Evolutionary conservation across 257 asterid genomes (phyloP).

Genomic region (Fraxinus americana): DNA sequence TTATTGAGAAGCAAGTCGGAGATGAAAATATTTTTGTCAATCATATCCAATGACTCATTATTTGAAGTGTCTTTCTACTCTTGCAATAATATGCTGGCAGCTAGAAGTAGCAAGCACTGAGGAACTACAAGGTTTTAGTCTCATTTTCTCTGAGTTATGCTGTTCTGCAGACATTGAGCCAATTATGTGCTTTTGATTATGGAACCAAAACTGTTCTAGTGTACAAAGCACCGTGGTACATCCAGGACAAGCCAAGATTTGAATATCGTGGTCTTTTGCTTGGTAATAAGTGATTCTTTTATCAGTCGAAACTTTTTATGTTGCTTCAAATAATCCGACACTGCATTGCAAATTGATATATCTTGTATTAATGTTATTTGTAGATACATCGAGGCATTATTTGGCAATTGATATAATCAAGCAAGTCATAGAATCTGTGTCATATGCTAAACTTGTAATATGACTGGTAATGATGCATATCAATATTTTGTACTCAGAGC

Average conservation of each 20-base stretch:
- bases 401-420: slow-evolving; percentile 74
- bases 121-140: slow-evolving; percentile 9
- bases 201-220: slow-evolving; percentile 64
- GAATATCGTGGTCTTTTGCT: slow-evolving; percentile 78
- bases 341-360: slow-evolving; percentile 13
- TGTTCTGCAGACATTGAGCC: slow-evolving; percentile 75
- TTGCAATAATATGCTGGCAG: slow-evolving; percentile 7
- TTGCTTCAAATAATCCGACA: slow-evolving; percentile 6
- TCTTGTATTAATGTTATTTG: slow-evolving; percentile 26
- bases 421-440: slow-evolving; percentile 88
- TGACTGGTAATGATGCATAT: slow-evolving; percentile 79
- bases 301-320: slow-evolving; percentile 17
- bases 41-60: neutral
- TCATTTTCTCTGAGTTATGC: slow-evolving; percentile 26
- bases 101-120: slow-evolving; percentile 6
- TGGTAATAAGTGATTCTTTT: slow-evolving; percentile 49
- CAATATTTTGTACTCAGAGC: slow-evolving; percentile 90
- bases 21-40: neutral
- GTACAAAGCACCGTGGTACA: slow-evolving; percentile 80
- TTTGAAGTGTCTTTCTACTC: slow-evolving; percentile 8
- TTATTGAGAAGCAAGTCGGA: neutral
- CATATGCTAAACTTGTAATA: slow-evolving; percentile 92
- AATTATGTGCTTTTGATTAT: slow-evolving; percentile 73
- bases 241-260: slow-evolving; percentile 89
- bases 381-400: slow-evolving; percentile 93